Conservation (phyloP, 116 monocot genomes). For the Phalaenopsis hybrid region DNA sequence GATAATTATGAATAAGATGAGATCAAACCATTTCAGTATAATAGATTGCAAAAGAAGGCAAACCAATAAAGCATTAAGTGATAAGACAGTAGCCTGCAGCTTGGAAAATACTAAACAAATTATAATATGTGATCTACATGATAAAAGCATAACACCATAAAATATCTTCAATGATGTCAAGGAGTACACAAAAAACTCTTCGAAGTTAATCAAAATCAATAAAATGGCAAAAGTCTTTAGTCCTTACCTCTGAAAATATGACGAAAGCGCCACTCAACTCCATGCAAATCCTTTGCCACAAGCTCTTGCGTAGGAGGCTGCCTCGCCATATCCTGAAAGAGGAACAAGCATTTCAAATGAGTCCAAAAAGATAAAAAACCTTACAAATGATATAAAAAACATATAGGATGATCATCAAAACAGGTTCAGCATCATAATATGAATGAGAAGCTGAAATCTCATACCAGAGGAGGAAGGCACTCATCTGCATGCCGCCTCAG, state of each 20-base stretch:
- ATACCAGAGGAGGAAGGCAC: slow-evolving; percentile 47
- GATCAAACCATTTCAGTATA: no score
- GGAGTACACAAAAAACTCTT: neutral
- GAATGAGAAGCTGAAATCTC: no score
- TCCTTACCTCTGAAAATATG: slow-evolving; percentile 84
- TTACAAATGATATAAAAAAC: no score
- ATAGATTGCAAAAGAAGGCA: neutral
- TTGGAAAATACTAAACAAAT: neutral
- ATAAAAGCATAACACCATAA: neutral
- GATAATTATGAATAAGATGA: no score
- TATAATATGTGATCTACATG: neutral
- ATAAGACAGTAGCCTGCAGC: neutral
- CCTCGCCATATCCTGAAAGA: slow-evolving; percentile 67
- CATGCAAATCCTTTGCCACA: slow-evolving; percentile 90
- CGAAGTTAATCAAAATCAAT: neutral
- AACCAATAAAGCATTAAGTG: neutral
- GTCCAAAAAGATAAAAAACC: neutral
- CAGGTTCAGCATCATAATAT: slow-evolving; percentile 25
- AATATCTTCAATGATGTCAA: neutral
- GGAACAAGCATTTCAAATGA: slow-evolving; percentile 6
- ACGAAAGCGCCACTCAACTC: slow-evolving; percentile 85
- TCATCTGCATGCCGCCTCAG: slow-evolving; percentile 48
- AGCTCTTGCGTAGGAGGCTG: slow-evolving; percentile 92
- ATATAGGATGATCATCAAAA: no score
- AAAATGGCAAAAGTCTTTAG: neutral